These are phyloP conservation scores for Infundibulicybe gibba DNA, from an alignment of 768 basidiomycete species.

Conservation along the genomic window DNA sequence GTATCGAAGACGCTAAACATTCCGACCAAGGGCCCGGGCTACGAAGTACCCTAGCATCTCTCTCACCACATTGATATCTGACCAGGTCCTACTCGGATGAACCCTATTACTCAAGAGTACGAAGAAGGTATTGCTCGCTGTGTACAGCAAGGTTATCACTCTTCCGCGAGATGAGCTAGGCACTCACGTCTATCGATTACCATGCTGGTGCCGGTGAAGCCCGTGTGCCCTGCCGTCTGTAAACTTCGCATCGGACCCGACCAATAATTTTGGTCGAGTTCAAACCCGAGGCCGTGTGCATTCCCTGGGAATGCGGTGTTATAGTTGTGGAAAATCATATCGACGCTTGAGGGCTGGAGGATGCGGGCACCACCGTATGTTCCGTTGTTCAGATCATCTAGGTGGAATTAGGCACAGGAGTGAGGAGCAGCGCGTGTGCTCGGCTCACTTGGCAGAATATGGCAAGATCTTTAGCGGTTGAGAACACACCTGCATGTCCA, in stretches of 20 bases:
- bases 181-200: slow-evolving; percentile 23
- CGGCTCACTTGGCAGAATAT: slow-evolving; percentile 21
- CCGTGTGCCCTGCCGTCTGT: slow-evolving; percentile 23
- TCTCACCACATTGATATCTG: slow-evolving; percentile 21
- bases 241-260: slow-evolving; percentile 21
- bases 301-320: slow-evolving; percentile 22
- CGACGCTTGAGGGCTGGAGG: slow-evolving; percentile 19
- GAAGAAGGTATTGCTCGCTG: slow-evolving; percentile 26
- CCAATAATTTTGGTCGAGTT: slow-evolving; percentile 23
- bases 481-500: slow-evolving; percentile 23
- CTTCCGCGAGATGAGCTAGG: background rate
- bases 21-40: slow-evolving; percentile 16
- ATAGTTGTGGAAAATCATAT: slow-evolving; percentile 22
- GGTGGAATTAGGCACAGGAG: too few species aligned
- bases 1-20: background rate
- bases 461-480: slow-evolving; percentile 19
- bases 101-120: slow-evolving; percentile 20
- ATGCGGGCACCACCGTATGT: slow-evolving; percentile 18
- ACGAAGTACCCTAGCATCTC: slow-evolving; percentile 15
- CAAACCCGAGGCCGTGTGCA: slow-evolving; percentile 22
- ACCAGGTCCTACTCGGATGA: slow-evolving; percentile 24
- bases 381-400: slow-evolving; percentile 27
- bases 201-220: slow-evolving; percentile 21
- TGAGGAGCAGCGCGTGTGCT: too few species aligned
- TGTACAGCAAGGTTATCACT: background rate